Evolutionary conservation across 139 green algal genomes (phyloP).

Genomic region (Astrephomene gubernaculifera): DNA sequence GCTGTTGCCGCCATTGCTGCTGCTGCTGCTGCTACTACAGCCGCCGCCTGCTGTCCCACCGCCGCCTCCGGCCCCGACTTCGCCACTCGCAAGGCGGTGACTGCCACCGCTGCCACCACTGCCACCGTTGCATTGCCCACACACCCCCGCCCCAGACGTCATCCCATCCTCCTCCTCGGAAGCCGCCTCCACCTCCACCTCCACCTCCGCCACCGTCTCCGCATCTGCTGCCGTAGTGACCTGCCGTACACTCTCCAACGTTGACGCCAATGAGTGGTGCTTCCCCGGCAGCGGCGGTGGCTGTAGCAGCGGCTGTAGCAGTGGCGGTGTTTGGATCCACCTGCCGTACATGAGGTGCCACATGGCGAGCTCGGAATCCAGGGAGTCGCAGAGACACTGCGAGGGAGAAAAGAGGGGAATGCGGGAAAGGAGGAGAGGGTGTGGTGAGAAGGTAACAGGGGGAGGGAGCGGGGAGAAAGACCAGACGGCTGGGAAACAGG

Average conservation of each 20-base stretch:
- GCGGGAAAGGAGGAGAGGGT: not conserved
- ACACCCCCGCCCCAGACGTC: too few relatives aligned
- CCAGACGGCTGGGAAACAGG: too few relatives aligned
- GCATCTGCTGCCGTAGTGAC: not conserved
- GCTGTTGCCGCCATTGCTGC: too few relatives aligned
- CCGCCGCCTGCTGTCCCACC: not conserved
- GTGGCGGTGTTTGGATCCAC: not conserved
- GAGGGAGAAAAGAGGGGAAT: not conserved
- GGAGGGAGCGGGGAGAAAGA: not conserved
- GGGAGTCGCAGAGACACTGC: not conserved
- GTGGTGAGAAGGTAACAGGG: not conserved
- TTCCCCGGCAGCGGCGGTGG: not conserved
- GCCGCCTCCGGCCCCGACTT: too few relatives aligned
- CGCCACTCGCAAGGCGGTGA: not conserved
- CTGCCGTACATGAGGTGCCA: constrained; percentile 15
- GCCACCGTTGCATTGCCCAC: not conserved
- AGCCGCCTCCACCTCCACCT: not conserved
- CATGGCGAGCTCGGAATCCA: not conserved
- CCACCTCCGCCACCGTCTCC: not conserved
- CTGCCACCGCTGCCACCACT: not conserved
- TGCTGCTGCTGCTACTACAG: not conserved
- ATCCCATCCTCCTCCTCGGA: not conserved
- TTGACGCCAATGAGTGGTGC: not conserved
- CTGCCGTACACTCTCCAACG: not conserved
- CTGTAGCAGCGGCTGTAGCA: not conserved